Base-by-base conservation (phyloP, 2,329 filamentous ascomycete species). In the Zelopaecilomyces penicillatus region DNA sequence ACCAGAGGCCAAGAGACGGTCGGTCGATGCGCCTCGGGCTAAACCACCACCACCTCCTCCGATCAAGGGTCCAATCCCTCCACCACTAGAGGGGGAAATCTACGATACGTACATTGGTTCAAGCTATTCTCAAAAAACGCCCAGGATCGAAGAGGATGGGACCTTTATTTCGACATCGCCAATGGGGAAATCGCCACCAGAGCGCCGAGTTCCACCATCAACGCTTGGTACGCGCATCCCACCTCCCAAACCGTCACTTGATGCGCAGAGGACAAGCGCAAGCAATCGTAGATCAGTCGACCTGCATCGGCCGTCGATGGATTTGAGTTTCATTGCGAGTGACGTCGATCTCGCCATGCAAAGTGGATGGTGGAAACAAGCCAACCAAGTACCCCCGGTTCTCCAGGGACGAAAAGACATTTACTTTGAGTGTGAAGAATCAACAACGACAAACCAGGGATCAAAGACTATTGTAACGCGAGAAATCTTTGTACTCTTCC, bases 281-380 rank as follows among this genome's bases (percentile, higher is more conserved):
- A 60, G 61, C n/a, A 63, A 57, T 10, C 67, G 75, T 38, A 65
- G 76, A 34, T 95, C 89, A 3, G 79, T 86, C 64, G 93, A 98
- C 53, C 70, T 85, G 45, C 65, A 76, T 34, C 80, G 91, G 39
- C 83, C 87, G 19, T 84, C 83, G 5, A 75, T 82, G 62, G 87
- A 91, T 52, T 81, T 83, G 37, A 87, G 88, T 1, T 94, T 82
- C 58, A 91, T 97, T 50, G 93, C 93, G 35, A 83, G 82, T 45
- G 90, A 97, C 48, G 67, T 97, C 45, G 90, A 97, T 57, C 71
- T 97, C 33, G 82, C 79, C 9, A 71, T 77, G 37, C 74, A 76
- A 41, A 85, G 80, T 12, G 77, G 83, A 41, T 98, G 93, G 93
- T 98, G 91, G 90, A 80, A 84, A 33, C 82, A 90, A 57, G 74